Conservation (phyloP, 441 rosid species). For the Brassica hybrid region DNA sequence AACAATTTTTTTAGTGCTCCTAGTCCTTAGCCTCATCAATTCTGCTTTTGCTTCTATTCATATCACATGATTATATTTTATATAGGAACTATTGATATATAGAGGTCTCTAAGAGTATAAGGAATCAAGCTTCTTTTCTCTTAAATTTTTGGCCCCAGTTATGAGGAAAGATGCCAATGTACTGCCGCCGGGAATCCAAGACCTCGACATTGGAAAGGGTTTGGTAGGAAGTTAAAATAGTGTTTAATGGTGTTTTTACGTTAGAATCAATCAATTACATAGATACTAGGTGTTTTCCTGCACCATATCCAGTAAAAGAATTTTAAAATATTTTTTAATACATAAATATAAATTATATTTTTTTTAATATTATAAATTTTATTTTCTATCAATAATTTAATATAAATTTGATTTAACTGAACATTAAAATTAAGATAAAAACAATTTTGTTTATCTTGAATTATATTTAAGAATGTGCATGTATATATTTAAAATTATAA, state of each 20-base stretch:
- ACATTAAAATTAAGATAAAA: too few relatives aligned
- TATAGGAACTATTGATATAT: conserved; percentile 8
- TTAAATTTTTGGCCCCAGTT: neutral
- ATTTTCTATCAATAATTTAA: too few relatives aligned
- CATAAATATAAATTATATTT: too few relatives aligned
- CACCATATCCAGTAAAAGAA: too few relatives aligned
- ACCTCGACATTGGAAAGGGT: conserved; percentile 11
- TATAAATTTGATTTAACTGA: too few relatives aligned
- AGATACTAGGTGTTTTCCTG: too few relatives aligned
- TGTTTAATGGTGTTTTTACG: neutral
- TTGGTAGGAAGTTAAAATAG: conserved; percentile 7
- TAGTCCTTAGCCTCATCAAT: conserved; percentile 38
- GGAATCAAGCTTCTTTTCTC: conserved; percentile 1
- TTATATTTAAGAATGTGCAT: too few relatives aligned
- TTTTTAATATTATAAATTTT: too few relatives aligned
- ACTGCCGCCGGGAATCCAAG: conserved; percentile 4
- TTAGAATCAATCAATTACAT: too few relatives aligned
- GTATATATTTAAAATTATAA: too few relatives aligned
- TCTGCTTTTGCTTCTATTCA: conserved; percentile 29
- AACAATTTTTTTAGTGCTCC: conserved; percentile 35
- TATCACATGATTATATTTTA: conserved; percentile 33
- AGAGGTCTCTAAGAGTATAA: neutral
- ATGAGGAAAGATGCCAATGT: conserved; percentile 7
- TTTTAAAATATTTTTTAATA: too few relatives aligned
- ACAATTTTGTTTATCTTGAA: too few relatives aligned